phyloP scores from a whole-genome alignment of 1,139 yeast genomes.

The Sugiyamaella grinbergsii region DNA sequence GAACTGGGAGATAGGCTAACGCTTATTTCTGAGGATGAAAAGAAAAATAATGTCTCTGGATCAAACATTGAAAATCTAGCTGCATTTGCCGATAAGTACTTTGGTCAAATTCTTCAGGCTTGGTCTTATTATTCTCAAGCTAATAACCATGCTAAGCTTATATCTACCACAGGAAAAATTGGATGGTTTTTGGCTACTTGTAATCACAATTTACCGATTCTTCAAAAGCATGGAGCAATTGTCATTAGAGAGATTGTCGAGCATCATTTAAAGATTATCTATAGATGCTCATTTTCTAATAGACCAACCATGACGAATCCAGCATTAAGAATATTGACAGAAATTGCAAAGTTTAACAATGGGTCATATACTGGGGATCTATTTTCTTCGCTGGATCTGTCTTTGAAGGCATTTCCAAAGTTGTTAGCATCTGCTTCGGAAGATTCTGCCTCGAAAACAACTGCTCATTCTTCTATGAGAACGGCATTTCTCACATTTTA shows the following conservation, averaged over 20 bases:
- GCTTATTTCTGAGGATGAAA: background rate
- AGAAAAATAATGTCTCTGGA: slow-evolving; percentile 1
- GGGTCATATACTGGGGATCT: slow-evolving; percentile 59
- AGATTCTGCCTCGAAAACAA: slow-evolving; percentile 32
- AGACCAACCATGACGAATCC: slow-evolving; percentile 66
- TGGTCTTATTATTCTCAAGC: slow-evolving; percentile 66
- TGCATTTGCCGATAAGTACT: slow-evolving; percentile 41
- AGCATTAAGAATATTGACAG: slow-evolving; percentile 55
- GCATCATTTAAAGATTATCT: slow-evolving; percentile 62
- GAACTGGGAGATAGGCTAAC: slow-evolving; percentile 10
- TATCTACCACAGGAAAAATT: slow-evolving; percentile 26
- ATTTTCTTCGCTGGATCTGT: slow-evolving; percentile 66
- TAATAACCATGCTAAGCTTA: slow-evolving; percentile 27
- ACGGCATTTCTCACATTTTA: slow-evolving; percentile 62
- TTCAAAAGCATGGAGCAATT: slow-evolving; percentile 41
- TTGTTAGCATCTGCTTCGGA: slow-evolving; percentile 48
- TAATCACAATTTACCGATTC: slow-evolving; percentile 23
- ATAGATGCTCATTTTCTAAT: slow-evolving; percentile 63
- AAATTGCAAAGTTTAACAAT: slow-evolving; percentile 53
- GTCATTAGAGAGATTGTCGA: slow-evolving; percentile 55
- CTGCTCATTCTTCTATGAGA: slow-evolving; percentile 43
- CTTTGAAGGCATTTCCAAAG: slow-evolving; percentile 62
- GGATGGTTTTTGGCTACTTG: slow-evolving; percentile 28
- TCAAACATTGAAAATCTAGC: slow-evolving; percentile 27
- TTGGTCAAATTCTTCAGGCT: slow-evolving; percentile 48